Percentiles rank a stretch among this genome's conserved stretches.
Evolutionary conservation across 1,284 basidiomycete species (phyloP).

Genomic region (Ganoderma lingzhi): DNA sequence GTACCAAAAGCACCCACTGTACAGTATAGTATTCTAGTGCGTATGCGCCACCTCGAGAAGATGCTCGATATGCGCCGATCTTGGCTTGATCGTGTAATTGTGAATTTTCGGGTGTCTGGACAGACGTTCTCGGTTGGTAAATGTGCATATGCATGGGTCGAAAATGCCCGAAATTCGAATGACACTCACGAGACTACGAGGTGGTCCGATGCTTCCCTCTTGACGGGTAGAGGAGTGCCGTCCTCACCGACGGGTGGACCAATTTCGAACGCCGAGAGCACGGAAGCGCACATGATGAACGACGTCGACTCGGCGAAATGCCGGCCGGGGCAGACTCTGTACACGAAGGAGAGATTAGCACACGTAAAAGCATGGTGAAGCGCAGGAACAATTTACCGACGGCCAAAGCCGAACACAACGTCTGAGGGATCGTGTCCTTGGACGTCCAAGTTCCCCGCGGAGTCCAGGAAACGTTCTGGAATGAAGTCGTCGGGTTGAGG

Average conservation of each 20-base stretch:
- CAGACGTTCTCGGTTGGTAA: background rate
- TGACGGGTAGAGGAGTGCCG: background rate
- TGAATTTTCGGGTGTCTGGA: conserved; percentile 2
- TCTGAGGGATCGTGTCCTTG: conserved; percentile 4
- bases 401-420: conserved; percentile 21
- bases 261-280: conserved; percentile 22
- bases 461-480: conserved; percentile 21
- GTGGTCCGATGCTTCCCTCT: background rate
- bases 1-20: background rate
- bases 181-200: background rate
- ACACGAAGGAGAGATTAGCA: too few relatives aligned
- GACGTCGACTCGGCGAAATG: conserved; percentile 19
- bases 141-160: too few relatives aligned
- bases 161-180: background rate
- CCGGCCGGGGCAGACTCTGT: conserved; percentile 27
- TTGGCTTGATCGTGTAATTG: background rate
- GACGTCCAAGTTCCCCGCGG: background rate
- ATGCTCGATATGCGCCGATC: background rate
- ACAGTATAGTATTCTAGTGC: background rate
- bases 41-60: background rate
- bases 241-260: conserved; percentile 9
- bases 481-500: conserved; percentile 29
- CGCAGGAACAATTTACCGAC: conserved; percentile 8
- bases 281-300: conserved; percentile 22
- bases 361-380: background rate